phyloP scores from a whole-genome alignment of 2,329 filamentous ascomycete species.

The Bimuria novae-zelandiae region DNA sequence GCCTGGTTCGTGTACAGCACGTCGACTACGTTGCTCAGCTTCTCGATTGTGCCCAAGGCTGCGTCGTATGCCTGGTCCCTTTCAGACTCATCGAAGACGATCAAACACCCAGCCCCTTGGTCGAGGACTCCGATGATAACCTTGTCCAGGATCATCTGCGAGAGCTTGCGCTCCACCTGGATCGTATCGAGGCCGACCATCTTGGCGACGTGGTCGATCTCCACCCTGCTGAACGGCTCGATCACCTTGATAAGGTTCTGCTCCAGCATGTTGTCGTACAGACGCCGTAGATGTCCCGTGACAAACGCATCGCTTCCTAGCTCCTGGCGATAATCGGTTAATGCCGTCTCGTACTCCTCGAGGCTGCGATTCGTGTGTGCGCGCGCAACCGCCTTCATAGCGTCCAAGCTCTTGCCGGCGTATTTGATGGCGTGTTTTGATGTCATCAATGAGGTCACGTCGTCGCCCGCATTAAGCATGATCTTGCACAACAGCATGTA shows the following conservation, averaged over 20 bases:
- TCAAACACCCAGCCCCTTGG: constrained; percentile 95
- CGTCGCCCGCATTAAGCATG: constrained; percentile 96
- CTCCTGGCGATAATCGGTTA: constrained; percentile 89
- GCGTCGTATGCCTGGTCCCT: constrained; percentile 93
- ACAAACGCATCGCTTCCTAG: constrained; percentile 95
- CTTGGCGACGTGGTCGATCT: constrained; percentile 95
- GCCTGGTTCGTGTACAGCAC: constrained; percentile 98
- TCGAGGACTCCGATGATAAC: constrained; percentile 97
- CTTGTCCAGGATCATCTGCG: constrained; percentile 99
- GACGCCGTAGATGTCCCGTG: constrained; percentile 89
- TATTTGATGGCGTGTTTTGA: constrained; percentile 98
- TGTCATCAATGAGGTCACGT: constrained; percentile 91
- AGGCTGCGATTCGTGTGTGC: constrained; percentile 94
- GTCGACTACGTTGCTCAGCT: constrained; percentile 95
- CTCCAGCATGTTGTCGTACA: constrained; percentile 98
- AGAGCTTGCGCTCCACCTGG: constrained; percentile 97
- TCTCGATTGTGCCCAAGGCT: constrained; percentile 92
- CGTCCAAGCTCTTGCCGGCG: constrained; percentile 91
- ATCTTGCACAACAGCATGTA: constrained; percentile 99
- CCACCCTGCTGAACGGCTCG: constrained; percentile 95
- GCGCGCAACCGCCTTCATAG: constrained; percentile 97
- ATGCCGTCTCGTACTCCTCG: constrained; percentile 94
- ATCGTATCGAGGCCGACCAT: constrained; percentile 96
- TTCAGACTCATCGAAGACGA: constrained; percentile 94
- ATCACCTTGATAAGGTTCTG: constrained; percentile 99